A percentile compares a stretch with the other conserved stretches of the same genome.
Evolutionary conservation across 2,329 filamentous ascomycete genomes (phyloP).

Genomic region (Talaromyces piceae): DNA sequence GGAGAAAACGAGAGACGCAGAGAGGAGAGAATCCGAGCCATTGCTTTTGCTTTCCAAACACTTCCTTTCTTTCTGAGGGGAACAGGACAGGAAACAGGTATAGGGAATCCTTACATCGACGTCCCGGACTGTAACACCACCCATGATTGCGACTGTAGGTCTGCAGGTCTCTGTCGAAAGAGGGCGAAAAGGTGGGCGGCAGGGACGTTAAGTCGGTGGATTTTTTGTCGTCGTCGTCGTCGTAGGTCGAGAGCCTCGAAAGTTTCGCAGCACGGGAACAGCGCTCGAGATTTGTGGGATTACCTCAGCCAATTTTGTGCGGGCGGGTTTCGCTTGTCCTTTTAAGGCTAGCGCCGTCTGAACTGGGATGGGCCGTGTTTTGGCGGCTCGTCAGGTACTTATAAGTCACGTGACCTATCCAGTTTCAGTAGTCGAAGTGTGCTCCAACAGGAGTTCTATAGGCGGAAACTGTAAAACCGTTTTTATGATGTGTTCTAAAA

Average conservation of each 20-base stretch:
- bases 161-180: conserved; percentile 14
- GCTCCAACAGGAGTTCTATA: too few species aligned
- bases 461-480: too few species aligned
- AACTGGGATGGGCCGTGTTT: conserved; percentile 14
- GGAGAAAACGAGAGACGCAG: neutral
- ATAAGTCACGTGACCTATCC: neutral
- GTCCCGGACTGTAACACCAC: conserved; percentile 61
- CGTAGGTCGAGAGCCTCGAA: conserved; percentile 22
- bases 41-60: neutral
- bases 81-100: conserved; percentile 14
- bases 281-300: conserved; percentile 12
- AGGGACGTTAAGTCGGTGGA: conserved; percentile 21
- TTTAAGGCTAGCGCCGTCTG: conserved; percentile 35
- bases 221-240: conserved; percentile 31
- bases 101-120: conserved; percentile 47
- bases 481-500: too few species aligned
- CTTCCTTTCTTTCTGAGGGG: conserved; percentile 4
- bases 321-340: conserved; percentile 33
- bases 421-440: too few species aligned
- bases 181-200: conserved; percentile 23
- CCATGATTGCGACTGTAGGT: conserved; percentile 50
- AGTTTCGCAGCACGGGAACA: conserved; percentile 1
- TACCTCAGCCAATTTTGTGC: conserved; percentile 16
- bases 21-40: neutral
- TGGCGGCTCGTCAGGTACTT: conserved; percentile 14